Percentiles rank a stretch among this genome's conserved stretches.
Conservation (phyloP, 495 filamentous ascomycete genomes). For the Pyrenopolyporus hunteri region DNA sequence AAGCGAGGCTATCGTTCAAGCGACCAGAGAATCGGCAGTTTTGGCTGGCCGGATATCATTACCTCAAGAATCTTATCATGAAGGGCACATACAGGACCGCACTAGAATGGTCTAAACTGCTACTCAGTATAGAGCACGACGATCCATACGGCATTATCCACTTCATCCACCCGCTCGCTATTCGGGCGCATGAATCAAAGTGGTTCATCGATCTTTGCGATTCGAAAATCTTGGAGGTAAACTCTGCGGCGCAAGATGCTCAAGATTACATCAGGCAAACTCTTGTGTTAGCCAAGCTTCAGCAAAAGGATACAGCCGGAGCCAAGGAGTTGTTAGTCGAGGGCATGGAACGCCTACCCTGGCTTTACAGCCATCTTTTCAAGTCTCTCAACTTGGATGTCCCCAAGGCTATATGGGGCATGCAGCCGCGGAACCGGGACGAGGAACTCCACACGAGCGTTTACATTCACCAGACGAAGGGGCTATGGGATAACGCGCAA, state of each 20-base stretch:
- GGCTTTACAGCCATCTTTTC: constrained; percentile 79
- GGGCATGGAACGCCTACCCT: constrained; percentile 77
- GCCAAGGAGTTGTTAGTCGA: constrained; percentile 66
- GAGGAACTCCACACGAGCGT: constrained; percentile 78
- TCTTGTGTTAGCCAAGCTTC: constrained; percentile 72
- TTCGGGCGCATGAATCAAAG: constrained; percentile 77
- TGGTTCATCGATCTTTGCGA: constrained; percentile 76
- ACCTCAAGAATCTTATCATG: constrained; percentile 79
- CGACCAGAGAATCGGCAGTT: constrained; percentile 89
- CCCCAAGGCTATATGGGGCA: constrained; percentile 82
- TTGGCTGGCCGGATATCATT: constrained; percentile 87
- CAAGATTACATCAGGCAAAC: constrained; percentile 72
- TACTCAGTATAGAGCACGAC: constrained; percentile 74
- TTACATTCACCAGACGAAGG: constrained; percentile 79
- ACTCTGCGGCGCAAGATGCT: constrained; percentile 23
- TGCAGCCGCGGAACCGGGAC: constrained; percentile 66
- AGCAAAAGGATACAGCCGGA: constrained; percentile 66
- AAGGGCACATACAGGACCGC: constrained; percentile 94
- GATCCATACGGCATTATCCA: constrained; percentile 86
- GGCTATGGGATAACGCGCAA: constrained; percentile 88
- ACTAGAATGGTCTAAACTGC: constrained; percentile 88
- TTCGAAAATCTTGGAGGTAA: constrained; percentile 56
- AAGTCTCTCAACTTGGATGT: constrained; percentile 74
- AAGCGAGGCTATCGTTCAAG: constrained; percentile 77
- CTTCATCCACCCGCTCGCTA: constrained; percentile 79